Evolutionary conservation across 2,329 filamentous ascomycete genomes (phyloP).

Genomic region (Aspergillus ibericus): DNA sequence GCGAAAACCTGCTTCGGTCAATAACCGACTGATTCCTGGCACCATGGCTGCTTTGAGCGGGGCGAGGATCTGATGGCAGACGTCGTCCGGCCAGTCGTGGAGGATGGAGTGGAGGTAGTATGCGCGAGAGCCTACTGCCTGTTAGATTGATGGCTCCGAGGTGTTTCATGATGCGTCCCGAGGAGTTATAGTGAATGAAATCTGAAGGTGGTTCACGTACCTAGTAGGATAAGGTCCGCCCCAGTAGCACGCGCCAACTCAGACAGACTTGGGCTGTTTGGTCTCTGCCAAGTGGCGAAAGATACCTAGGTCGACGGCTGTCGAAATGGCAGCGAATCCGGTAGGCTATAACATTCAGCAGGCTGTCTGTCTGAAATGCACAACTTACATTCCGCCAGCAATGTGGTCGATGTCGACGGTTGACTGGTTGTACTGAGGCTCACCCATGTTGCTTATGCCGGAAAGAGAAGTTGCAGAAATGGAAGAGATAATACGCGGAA

Average conservation of each 20-base stretch:
- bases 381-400: slow-evolving; percentile 43
- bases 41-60: slow-evolving; percentile 34
- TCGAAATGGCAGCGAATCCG: slow-evolving; percentile 25
- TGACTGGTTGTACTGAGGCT: neutral
- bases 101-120: slow-evolving; percentile 10
- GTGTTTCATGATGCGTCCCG: slow-evolving; percentile 36
- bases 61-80: slow-evolving; percentile 31
- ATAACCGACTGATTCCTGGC: slow-evolving; percentile 38
- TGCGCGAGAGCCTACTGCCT: slow-evolving; percentile 31
- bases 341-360: slow-evolving; percentile 7
- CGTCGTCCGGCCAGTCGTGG: slow-evolving; percentile 34
- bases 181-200: neutral
- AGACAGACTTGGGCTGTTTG: slow-evolving; percentile 18
- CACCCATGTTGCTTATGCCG: neutral
- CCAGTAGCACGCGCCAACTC: slow-evolving; percentile 22
- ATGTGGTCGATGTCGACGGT: neutral
- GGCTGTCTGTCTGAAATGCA: neutral
- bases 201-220: neutral
- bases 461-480: neutral
- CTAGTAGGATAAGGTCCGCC: slow-evolving; percentile 17
- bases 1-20: slow-evolving; percentile 36
- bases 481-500: too few species aligned
- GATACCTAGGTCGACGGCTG: slow-evolving; percentile 24
- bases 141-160: slow-evolving; percentile 29
- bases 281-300: slow-evolving; percentile 23